Base-by-base conservation (phyloP, 768 basidiomycete species). In the Auriscalpium microsporum region DNA sequence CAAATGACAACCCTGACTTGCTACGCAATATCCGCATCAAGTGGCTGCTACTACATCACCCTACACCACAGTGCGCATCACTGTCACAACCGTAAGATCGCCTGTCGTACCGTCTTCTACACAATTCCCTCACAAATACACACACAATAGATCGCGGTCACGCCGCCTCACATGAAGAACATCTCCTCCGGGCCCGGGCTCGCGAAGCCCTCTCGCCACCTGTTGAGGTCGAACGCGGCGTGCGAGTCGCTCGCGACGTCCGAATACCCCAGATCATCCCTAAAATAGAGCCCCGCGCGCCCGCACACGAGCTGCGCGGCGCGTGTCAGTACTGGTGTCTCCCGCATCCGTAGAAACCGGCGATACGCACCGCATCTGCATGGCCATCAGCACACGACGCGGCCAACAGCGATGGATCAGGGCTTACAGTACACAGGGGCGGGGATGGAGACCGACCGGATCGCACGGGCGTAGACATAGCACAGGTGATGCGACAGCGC, bases 361-460 rank as follows among this genome's bases (percentile, higher is more conserved):
- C 7, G 13, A 28, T 10, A n/a, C 19, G 19, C 10, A 81, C 81
- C n/a, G 81, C 81, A 67, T 82, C 81, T 82, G 49, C 62, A 17
- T 14, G 54, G 34, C 44, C 10, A 34, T 38, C 48, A 6, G 52
- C 51, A 35, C 17, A n/a, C 50, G 45, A 44, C 13, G 44, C 48
- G 44, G 56, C 50, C 21, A 49, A 8, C 7, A 23, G 21, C 13
- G 16, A 35, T 16, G 21, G 16, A 10, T 23, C 21, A n/a, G 5
- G 11, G 42, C 40, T 34, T 60, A 82, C 79, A 83, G 55, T 83
- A 83, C 0, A 84, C 80, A 0, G 82, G 82, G 0, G 82, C 79
- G 0, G 81, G 82, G 10, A 82, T 80, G 0, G 79, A 80, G 0
- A 83, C 80, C 0, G 78, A 75, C 4, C 79, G 72, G 0, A 80